These are phyloP conservation scores for Auricularia sp. DNA, from an alignment of 768 basidiomycete genomes.

Conservation along the genomic window DNA sequence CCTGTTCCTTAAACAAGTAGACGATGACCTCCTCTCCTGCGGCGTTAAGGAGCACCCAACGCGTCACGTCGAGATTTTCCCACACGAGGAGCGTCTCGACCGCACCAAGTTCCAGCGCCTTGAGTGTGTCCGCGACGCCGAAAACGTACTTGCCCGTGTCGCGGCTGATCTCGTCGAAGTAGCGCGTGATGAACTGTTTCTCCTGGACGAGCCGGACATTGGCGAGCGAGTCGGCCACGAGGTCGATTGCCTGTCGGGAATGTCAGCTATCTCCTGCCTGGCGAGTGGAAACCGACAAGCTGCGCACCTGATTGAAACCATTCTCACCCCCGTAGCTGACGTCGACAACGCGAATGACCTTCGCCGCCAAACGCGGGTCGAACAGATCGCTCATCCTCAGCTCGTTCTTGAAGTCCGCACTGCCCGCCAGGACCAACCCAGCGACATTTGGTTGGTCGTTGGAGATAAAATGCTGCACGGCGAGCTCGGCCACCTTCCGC, in stretches of 20 bases:
- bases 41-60: constrained; percentile 82
- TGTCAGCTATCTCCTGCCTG: background rate
- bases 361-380: constrained; percentile 74
- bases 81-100: constrained; percentile 97
- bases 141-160: constrained; percentile 96
- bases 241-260: constrained; percentile 73
- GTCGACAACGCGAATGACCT: constrained; percentile 96
- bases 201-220: constrained; percentile 99
- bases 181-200: constrained; percentile 93
- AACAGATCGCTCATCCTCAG: constrained; percentile 95
- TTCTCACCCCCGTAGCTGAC: constrained; percentile 98
- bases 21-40: constrained; percentile 77
- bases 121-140: constrained; percentile 93
- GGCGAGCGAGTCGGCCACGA: constrained; percentile 88
- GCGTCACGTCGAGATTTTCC: constrained; percentile 91
- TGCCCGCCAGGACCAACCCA: constrained; percentile 90
- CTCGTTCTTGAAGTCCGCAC: constrained; percentile 98
- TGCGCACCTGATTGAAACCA: constrained; percentile 88
- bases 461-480: constrained; percentile 96
- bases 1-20: constrained; percentile 64
- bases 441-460: constrained; percentile 97
- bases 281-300: background rate
- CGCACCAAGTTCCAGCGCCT: constrained; percentile 90
- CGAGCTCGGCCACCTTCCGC: constrained; percentile 92
- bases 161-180: constrained; percentile 98